These are phyloP conservation scores for Malassezia nana DNA, from an alignment of 1,284 basidiomycete species.

Conservation along the genomic window DNA sequence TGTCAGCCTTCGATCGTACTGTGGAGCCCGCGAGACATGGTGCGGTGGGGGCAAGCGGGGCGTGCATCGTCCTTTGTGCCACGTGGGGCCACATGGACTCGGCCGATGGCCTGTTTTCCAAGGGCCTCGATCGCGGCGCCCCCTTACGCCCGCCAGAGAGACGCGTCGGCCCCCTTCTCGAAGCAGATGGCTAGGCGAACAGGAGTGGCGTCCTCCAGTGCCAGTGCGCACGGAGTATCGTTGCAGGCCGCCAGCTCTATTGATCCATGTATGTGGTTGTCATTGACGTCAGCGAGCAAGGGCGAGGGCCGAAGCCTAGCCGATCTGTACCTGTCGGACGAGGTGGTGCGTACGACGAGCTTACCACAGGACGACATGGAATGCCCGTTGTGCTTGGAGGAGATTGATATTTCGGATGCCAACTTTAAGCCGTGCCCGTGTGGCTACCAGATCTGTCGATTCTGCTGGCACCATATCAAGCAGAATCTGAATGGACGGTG, in stretches of 20 bases:
- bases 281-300: background rate
- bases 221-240: background rate
- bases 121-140: background rate
- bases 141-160: too few species aligned
- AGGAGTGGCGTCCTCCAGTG: background rate
- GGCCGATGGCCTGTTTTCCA: conserved; percentile 7
- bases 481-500: conserved; percentile 91
- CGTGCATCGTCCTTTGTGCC: background rate
- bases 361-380: conserved; percentile 77
- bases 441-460: conserved; percentile 98
- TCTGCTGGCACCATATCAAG: conserved; percentile 98
- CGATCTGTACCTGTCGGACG: conserved; percentile 13
- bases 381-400: conserved; percentile 94
- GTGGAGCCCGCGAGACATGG: conserved; percentile 10
- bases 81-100: conserved; percentile 5
- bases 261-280: background rate
- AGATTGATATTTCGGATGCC: conserved; percentile 96
- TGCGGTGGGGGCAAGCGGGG: background rate
- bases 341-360: conserved; percentile 4
- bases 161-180: too few species aligned
- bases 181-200: conserved; percentile 11
- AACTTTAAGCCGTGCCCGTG: conserved; percentile 99
- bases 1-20: background rate
- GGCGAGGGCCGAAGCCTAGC: background rate
- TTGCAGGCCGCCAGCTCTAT: background rate